Evolutionary conservation across 2,329 filamentous ascomycete species (phyloP), one percentile per base, ranked within the genome.

Genomic region (Fusarium poae): DNA sequence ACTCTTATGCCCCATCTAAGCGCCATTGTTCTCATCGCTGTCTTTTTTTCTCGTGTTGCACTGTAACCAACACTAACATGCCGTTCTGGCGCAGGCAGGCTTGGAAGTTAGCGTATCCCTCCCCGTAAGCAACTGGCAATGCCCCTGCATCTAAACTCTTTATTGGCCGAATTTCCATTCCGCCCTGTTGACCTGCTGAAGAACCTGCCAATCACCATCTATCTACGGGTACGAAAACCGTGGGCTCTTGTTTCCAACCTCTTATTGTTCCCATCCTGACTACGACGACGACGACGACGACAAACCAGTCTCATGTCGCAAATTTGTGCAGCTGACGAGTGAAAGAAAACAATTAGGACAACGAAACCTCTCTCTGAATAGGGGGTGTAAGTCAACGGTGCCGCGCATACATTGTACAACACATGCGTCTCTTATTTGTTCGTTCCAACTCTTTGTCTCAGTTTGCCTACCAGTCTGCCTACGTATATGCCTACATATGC

Each of bases 401-500:
- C 43, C 42, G 40, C 46, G 65, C 51, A 57, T 56, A 44, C 67
- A 62, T 56, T 46, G 48, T 51, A 51, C 48, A 51, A 51, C 48
- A 40, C 57, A 56, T 59, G 49, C 55, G 42, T 50, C 39, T 56
- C 53, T 42, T 30, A 49, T 39, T 42, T 54, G 37, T 34, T 23
- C 29, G n/a, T 57, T 23, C 18, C 12, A 21, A 51, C 15, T 9
- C 23, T 51, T 57, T 62, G 57, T 58, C 61, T 55, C 46, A 56
- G 62, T 71, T 62, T 56, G 65, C 68, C 68, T 71, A 46, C 37
- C 39, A 53, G 56, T 71, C 69, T 70, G 68, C 69, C 69, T 62
- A 62, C 60, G 55, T 30, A 45, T 29, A 44, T 45, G 48, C 34
- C 48, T 20, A 39, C 34, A 45, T 29, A 44, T 45, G 48, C 34